Evolutionary conservation across 192 early-diverging fungal species (phyloP), one percentile per base, ranked within the genome.

Genomic region (Dispira parvispora): DNA sequence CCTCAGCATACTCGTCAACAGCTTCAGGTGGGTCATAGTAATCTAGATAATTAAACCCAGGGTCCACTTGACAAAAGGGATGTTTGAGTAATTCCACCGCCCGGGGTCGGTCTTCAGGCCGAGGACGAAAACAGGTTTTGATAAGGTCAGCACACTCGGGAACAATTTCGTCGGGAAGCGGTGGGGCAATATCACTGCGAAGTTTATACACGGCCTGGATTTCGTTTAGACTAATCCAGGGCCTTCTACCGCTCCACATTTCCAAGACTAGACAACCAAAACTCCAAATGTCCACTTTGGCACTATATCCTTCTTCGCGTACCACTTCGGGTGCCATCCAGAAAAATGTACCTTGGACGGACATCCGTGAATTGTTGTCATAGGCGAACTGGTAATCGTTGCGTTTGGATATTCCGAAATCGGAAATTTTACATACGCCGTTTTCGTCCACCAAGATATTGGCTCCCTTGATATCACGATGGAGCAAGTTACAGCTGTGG

Each of bases 281-380:
- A 62, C 79, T 78, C 80, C 96, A 98, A 46, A 98, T 90, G 67
- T 98, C 96, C 5, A 92, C 86, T 63, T 93, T 96, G 42, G 87
- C 91, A 52, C 82, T 82, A 67, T 98, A 96, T 18, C 80, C 86
- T 25, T 83, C 78, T 20, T 75, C 78, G 2, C 82, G 81, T 0
- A 87, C 88, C 3, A 94, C 90, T 68, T 98, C 95, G 13, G 95
- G 95, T 28, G 95, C 92, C 94, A 98, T 96, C 81, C 90, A 97
- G 32, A 85, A 89, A 11, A 94, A 79, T 0, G 91, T 83, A 12
- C 89, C 89, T 63, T 86, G 78, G 16, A 89, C 65, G 0, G 81
- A 78, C 52, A 71, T 74, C 43, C 78, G 69, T 38, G 69, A 65
- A 71, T 67, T 67, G 44, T 65, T 45, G 63, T 57, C 50, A n/a